Percentiles rank a stretch among this genome's conserved stretches.
phyloP scores from a whole-genome alignment of 2,329 filamentous ascomycete species.

The Cercospora zeae-maydis region DNA sequence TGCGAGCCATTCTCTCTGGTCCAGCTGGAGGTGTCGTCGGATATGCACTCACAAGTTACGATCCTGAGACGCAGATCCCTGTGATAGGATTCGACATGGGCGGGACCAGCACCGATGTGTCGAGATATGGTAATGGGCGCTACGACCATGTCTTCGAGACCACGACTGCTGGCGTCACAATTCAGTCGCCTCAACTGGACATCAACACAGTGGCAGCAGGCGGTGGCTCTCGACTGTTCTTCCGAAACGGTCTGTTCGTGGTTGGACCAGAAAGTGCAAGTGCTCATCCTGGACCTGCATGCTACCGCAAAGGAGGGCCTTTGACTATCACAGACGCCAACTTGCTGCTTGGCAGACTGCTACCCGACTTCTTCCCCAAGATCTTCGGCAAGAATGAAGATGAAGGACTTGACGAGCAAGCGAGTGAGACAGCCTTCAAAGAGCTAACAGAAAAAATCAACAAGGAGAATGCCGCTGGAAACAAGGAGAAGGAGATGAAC shows the following conservation, averaged over 20 bases:
- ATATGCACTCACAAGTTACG: slow-evolving; percentile 87
- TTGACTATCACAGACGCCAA: slow-evolving; percentile 94
- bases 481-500: slow-evolving; percentile 60
- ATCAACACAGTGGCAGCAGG: slow-evolving; percentile 95
- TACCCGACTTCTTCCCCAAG: slow-evolving; percentile 90
- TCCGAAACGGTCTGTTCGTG: slow-evolving; percentile 82
- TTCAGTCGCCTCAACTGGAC: slow-evolving; percentile 86
- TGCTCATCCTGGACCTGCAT: slow-evolving; percentile 84
- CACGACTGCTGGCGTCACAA: slow-evolving; percentile 88
- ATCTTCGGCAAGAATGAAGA: slow-evolving; percentile 92
- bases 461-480: slow-evolving; percentile 62
- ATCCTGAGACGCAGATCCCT: slow-evolving; percentile 73
- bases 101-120: slow-evolving; percentile 88
- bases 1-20: slow-evolving; percentile 81
- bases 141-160: slow-evolving; percentile 95
- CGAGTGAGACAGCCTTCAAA: slow-evolving; percentile 70
- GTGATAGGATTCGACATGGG: slow-evolving; percentile 97
- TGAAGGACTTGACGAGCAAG: slow-evolving; percentile 70
- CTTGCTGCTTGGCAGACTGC: slow-evolving; percentile 73
- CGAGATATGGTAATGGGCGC: slow-evolving; percentile 70
- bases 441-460: slow-evolving; percentile 77
- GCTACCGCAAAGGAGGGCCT: slow-evolving; percentile 85
- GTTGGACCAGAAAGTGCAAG: slow-evolving; percentile 87
- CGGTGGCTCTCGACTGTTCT: slow-evolving; percentile 80
- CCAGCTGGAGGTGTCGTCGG: slow-evolving; percentile 92